These are phyloP conservation scores for Naganishia friedmannii DNA, from an alignment of 768 basidiomycete species.

Conservation along the genomic window DNA sequence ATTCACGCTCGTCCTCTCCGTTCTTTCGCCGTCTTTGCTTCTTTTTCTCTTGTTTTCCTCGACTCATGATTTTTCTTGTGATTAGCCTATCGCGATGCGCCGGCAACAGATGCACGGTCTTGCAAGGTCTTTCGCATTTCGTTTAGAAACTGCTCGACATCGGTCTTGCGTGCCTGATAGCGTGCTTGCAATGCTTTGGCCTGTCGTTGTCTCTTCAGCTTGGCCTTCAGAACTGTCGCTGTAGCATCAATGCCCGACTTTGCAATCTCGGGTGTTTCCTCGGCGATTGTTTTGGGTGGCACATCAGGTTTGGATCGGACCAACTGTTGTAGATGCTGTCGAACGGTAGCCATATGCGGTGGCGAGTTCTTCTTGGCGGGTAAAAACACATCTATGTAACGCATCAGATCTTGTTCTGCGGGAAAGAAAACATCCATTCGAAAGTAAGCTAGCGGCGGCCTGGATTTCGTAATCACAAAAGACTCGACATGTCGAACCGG, in stretches of 20 bases:
- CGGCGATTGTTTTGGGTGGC: background rate
- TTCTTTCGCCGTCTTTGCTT: background rate
- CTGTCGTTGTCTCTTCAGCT: conserved; percentile 4
- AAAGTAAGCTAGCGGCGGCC: conserved; percentile 15
- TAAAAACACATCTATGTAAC: conserved; percentile 10
- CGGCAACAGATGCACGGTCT: background rate
- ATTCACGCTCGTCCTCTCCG: background rate
- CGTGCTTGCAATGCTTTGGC: conserved; percentile 8
- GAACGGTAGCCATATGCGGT: background rate
- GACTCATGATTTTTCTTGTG: background rate
- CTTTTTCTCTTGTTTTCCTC: conserved; percentile 1
- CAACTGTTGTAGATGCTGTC: conserved; percentile 13
- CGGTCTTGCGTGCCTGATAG: background rate
- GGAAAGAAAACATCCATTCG: background rate
- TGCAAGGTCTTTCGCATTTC: conserved; percentile 8
- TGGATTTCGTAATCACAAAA: background rate
- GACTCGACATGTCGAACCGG: background rate
- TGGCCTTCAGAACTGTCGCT: conserved; percentile 1
- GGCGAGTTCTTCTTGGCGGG: conserved; percentile 16
- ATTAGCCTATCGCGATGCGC: background rate
- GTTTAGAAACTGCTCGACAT: conserved; percentile 15
- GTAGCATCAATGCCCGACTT: background rate
- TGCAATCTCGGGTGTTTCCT: background rate
- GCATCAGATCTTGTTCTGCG: conserved; percentile 12
- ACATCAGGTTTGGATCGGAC: conserved; percentile 20